These are phyloP conservation scores for Thermomucor indicae-seudaticae DNA, from an alignment of 371 early-diverging fungal genomes.

Conservation along the genomic window DNA sequence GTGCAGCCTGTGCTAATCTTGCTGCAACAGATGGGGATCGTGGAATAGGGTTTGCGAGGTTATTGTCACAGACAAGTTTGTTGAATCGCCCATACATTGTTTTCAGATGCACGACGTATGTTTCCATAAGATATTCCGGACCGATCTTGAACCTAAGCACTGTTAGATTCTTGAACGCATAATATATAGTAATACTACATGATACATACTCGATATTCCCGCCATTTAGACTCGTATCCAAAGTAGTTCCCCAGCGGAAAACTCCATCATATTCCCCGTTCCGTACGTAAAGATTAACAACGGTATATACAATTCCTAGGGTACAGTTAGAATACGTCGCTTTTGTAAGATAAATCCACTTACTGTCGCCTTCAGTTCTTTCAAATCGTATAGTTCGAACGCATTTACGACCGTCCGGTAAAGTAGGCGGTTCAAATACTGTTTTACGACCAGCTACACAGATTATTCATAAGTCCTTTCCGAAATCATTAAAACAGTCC, in stretches of 20 bases:
- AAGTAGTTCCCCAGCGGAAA: conserved; percentile 55
- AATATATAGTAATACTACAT: no score
- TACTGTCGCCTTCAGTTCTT: conserved; percentile 45
- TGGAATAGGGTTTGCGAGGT: conserved; percentile 43
- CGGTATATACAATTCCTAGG: conserved; percentile 48
- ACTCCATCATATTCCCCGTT: conserved; percentile 50
- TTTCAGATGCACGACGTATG: conserved; percentile 51
- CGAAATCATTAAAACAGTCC: neutral
- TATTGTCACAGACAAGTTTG: conserved; percentile 48
- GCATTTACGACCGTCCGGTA: conserved; percentile 52
- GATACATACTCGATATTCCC: conserved; percentile 51
- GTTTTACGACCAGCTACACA: conserved; percentile 18
- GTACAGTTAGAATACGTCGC: no score
- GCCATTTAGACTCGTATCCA: conserved; percentile 53
- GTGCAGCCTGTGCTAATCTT: conserved; percentile 29
- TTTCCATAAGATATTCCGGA: conserved; percentile 54
- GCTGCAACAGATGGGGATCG: conserved; percentile 41
- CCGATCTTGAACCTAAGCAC: conserved; percentile 47
- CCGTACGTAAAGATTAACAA: conserved; percentile 47
- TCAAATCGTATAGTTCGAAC: conserved; percentile 58
- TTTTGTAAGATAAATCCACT: conserved; percentile 5
- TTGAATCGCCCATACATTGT: conserved; percentile 50
- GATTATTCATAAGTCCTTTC: conserved; percentile 1
- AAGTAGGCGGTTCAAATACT: conserved; percentile 24
- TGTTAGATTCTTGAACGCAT: neutral